Percentiles rank a stretch among this genome's conserved stretches.
These are phyloP conservation scores for Grigorovia yakushimaensis DNA, from an alignment of 805 yeast genomes.

Conservation along the genomic window DNA sequence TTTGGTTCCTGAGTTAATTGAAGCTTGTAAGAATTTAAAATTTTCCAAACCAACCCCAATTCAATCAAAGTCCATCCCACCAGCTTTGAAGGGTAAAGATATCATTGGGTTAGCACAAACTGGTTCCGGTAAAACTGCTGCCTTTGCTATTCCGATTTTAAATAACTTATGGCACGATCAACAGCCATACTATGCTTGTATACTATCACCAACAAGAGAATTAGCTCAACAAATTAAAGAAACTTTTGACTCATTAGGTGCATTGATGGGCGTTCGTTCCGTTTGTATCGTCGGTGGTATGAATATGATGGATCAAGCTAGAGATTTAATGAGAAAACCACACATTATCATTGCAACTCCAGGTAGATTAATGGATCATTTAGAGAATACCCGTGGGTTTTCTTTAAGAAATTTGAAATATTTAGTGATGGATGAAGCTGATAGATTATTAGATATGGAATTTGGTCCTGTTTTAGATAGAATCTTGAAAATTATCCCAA, in stretches of 20 bases:
- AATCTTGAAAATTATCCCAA: conserved; percentile 74
- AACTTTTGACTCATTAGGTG: conserved; percentile 89
- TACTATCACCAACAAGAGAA: conserved; percentile 80
- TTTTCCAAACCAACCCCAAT: conserved; percentile 86
- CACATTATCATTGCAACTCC: conserved; percentile 95
- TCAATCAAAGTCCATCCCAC: conserved; percentile 84
- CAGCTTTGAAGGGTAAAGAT: conserved; percentile 83
- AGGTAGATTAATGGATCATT: conserved; percentile 85
- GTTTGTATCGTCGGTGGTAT: conserved; percentile 93
- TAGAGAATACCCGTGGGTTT: conserved; percentile 87
- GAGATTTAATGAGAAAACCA: conserved; percentile 88
- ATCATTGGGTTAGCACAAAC: conserved; percentile 95
- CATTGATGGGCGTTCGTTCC: conserved; percentile 84
- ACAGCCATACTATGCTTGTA: conserved; percentile 79
- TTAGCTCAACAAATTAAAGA: conserved; percentile 83
- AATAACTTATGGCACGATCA: conserved; percentile 88
- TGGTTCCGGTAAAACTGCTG: conserved; percentile 97
- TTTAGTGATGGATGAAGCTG: conserved; percentile 95
- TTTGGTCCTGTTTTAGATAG: conserved; percentile 91
- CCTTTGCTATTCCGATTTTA: conserved; percentile 90
- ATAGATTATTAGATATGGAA: conserved; percentile 88
- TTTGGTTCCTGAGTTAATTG: conserved; percentile 67
- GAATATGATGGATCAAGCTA: conserved; percentile 96
- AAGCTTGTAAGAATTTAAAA: conserved; percentile 66
- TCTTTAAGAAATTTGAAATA: conserved; percentile 66